A percentile compares a stretch with the other conserved stretches of the same genome.
Evolutionary conservation across 2,329 filamentous ascomycete species (phyloP).

Genomic region (Chaetothyriales sp.): DNA sequence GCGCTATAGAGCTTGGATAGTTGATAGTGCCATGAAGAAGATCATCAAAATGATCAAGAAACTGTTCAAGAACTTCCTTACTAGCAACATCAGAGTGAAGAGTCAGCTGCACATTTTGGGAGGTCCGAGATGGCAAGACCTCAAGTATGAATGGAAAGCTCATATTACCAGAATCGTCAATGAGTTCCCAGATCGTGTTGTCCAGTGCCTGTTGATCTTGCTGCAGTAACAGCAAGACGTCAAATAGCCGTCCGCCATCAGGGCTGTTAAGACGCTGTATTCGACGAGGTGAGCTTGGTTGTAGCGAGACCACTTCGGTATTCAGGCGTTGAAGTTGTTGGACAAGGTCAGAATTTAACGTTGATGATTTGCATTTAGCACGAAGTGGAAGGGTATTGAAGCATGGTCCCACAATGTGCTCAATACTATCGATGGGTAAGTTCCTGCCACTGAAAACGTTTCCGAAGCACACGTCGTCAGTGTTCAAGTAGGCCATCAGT

Average conservation of each 20-base stretch:
- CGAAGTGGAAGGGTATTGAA: conserved; percentile 80
- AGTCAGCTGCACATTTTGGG: conserved; percentile 37
- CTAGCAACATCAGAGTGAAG: conserved; percentile 46
- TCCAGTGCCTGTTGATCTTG: conserved; percentile 38
- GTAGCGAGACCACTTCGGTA: conserved; percentile 49
- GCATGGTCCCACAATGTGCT: conserved; percentile 69
- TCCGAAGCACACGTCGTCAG: conserved; percentile 67
- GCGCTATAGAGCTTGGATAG: conserved; percentile 10
- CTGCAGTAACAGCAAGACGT: conserved; percentile 69
- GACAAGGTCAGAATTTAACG: conserved; percentile 44
- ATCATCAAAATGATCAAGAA: conserved; percentile 20
- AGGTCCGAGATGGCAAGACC: conserved; percentile 24
- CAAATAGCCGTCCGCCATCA: conserved; percentile 51
- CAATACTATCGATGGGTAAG: conserved; percentile 49
- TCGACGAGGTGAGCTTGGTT: conserved; percentile 60
- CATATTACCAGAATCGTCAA: conserved; percentile 42
- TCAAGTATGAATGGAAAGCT: conserved; percentile 66
- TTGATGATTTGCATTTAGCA: conserved; percentile 36
- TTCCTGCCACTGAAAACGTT: conserved; percentile 72
- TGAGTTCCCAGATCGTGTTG: conserved; percentile 36
- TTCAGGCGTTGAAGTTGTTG: conserved; percentile 50
- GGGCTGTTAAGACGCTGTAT: conserved; percentile 45
- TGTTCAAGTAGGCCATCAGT: conserved; percentile 42
- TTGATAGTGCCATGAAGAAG: conserved; percentile 23
- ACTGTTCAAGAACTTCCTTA: conserved; percentile 3